Percentiles rank a stretch among this genome's conserved stretches.
Conservation (phyloP, 2,329 filamentous ascomycete genomes). For the Helminthosporium solani region DNA sequence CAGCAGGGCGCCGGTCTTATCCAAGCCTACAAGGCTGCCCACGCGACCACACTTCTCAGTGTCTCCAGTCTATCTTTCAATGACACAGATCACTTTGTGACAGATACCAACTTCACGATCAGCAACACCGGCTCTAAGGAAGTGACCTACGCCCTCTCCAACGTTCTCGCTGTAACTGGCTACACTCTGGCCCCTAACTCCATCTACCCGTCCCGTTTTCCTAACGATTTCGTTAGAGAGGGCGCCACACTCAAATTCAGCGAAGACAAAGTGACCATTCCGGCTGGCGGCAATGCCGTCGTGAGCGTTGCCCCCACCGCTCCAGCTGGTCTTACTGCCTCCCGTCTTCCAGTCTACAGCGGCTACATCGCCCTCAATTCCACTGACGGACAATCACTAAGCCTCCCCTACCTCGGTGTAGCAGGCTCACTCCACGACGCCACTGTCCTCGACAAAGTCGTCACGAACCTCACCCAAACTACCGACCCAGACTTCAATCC, state of each 20-base stretch:
- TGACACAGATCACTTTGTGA: slow-evolving; percentile 20
- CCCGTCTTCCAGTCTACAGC: slow-evolving; percentile 13
- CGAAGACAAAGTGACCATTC: slow-evolving; percentile 18
- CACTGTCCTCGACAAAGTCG: slow-evolving; percentile 4
- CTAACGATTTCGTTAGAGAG: slow-evolving; percentile 2
- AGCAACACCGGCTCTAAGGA: slow-evolving; percentile 10
- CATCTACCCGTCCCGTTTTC: slow-evolving; percentile 13
- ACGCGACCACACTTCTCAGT: slow-evolving; percentile 8
- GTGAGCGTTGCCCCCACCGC: slow-evolving; percentile 12
- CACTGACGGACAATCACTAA: slow-evolving; percentile 6
- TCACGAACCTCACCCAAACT: slow-evolving; percentile 4
- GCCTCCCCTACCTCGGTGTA: slow-evolving; percentile 13
- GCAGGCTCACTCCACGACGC: slow-evolving; percentile 5
- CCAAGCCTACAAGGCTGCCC: slow-evolving; percentile 14
- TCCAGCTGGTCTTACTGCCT: slow-evolving; percentile 15
- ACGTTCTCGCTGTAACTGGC: slow-evolving; percentile 7
- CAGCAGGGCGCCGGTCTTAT: slow-evolving; percentile 18
- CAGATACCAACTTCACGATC: slow-evolving; percentile 18
- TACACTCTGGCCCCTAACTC: slow-evolving; percentile 12
- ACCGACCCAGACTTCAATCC: neutral
- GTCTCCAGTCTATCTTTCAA: slow-evolving; percentile 14
- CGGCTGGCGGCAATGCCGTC: slow-evolving; percentile 11
- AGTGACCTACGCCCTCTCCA: slow-evolving; percentile 6
- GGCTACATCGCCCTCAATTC: slow-evolving; percentile 11
- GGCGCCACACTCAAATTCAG: slow-evolving; percentile 20